phyloP scores from a whole-genome alignment of 2,329 filamentous ascomycete species.

The Chaetomium sp. region DNA sequence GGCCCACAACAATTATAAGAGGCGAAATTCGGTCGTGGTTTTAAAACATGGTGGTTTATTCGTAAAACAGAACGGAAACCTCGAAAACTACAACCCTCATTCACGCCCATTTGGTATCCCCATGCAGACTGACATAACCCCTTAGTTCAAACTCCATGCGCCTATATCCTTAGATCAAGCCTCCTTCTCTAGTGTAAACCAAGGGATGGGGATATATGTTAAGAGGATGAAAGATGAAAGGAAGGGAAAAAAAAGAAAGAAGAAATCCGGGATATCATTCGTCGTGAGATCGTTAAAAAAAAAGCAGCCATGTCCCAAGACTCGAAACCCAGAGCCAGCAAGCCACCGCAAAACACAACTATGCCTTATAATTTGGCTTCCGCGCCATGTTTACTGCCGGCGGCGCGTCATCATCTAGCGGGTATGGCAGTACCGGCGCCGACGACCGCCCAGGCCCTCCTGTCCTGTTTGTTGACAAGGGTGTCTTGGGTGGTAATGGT shows the following conservation, averaged over 20 bases:
- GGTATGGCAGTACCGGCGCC: conserved; percentile 60
- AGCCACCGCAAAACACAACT: conserved; percentile 4
- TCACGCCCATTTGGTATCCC: too few species aligned
- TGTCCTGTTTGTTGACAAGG: conserved; percentile 49
- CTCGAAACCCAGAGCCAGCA: not conserved
- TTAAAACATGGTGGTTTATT: too few species aligned
- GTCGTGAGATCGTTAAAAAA: conserved; percentile 4
- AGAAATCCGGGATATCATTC: not conserved
- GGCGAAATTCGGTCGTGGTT: too few species aligned
- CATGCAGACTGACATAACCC: too few species aligned
- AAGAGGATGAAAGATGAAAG: too few species aligned
- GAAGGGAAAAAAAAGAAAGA: conserved; percentile 1
- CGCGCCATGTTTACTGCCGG: conserved; percentile 78
- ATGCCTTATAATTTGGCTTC: conserved; percentile 65
- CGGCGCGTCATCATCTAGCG: conserved; percentile 69
- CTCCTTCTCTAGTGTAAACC: not conserved
- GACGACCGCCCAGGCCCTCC: conserved; percentile 26
- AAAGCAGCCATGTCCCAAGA: not conserved
- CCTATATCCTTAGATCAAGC: conserved; percentile 5
- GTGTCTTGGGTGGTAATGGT: conserved; percentile 71
- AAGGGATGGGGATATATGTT: too few species aligned
- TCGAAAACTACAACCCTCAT: too few species aligned
- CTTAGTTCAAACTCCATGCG: not conserved
- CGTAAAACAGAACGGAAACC: too few species aligned
- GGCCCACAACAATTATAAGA: too few species aligned